These are phyloP conservation scores for Ascochyta pisi DNA, from an alignment of 2,329 filamentous ascomycete species.

Conservation along the genomic window DNA sequence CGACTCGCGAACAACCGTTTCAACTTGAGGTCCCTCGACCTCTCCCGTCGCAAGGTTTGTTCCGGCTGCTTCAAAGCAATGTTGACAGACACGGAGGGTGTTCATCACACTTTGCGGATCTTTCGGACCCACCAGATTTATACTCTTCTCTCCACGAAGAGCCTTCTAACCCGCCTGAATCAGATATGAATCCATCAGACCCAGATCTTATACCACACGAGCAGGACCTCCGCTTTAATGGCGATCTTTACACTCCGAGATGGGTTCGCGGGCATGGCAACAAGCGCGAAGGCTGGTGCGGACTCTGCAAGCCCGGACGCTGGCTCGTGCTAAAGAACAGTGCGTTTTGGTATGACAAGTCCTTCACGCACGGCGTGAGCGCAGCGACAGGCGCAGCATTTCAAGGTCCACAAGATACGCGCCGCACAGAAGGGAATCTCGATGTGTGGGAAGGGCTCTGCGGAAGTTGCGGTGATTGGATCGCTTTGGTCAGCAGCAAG, in stretches of 20 bases:
- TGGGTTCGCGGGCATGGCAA: constrained; percentile 88
- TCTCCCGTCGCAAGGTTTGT: constrained; percentile 72
- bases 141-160: constrained; percentile 78
- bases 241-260: constrained; percentile 81
- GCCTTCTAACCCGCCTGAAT: constrained; percentile 74
- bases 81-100: constrained; percentile 71
- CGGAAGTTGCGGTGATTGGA: constrained; percentile 80
- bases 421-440: constrained; percentile 79
- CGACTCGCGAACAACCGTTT: constrained; percentile 61
- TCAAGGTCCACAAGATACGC: constrained; percentile 75
- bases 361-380: constrained; percentile 85
- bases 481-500: constrained; percentile 81
- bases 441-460: constrained; percentile 84
- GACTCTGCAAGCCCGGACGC: constrained; percentile 82
- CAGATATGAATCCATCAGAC: constrained; percentile 82
- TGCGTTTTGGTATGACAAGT: constrained; percentile 93
- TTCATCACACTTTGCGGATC: constrained; percentile 71
- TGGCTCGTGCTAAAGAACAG: constrained; percentile 92
- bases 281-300: constrained; percentile 89
- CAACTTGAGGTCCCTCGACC: constrained; percentile 63
- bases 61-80: constrained; percentile 77
- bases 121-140: constrained; percentile 77
- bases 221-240: constrained; percentile 75
- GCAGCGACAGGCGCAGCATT: constrained; percentile 81
- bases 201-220: constrained; percentile 78